Conservation (phyloP, 2,329 filamentous ascomycete species). For the Botrytis pseudocinerea region DNA sequence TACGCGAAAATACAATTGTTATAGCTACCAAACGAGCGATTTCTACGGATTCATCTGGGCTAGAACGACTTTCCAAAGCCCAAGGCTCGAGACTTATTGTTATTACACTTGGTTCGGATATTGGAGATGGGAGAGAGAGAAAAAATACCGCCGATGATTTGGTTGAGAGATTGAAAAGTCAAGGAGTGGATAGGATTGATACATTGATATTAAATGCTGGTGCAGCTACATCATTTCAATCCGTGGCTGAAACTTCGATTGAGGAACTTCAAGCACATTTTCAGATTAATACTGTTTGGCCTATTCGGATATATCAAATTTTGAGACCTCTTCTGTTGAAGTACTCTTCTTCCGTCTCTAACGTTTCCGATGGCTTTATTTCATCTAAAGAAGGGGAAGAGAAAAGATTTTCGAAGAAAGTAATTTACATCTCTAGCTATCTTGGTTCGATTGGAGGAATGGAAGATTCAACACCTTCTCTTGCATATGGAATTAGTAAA, state of each 20-base stretch:
- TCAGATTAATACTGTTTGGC: slow-evolving; percentile 48
- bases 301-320: slow-evolving; percentile 49
- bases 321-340: slow-evolving; percentile 43
- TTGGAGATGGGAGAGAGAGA: accelerated
- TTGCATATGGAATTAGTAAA: slow-evolving; percentile 50
- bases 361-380: too few relatives aligned
- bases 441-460: slow-evolving; percentile 34
- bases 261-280: slow-evolving; percentile 37
- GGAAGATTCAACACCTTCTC: slow-evolving; percentile 25
- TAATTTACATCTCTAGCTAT: slow-evolving; percentile 43
- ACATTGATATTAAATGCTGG: slow-evolving; percentile 55
- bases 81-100: background rate
- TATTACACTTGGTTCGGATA: background rate
- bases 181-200: slow-evolving; percentile 47
- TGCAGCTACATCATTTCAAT: slow-evolving; percentile 39
- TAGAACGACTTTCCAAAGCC: background rate
- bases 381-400: slow-evolving; percentile 21
- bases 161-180: background rate
- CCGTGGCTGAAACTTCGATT: too few relatives aligned
- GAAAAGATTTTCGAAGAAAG: slow-evolving; percentile 39
- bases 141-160: background rate
- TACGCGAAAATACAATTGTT: slow-evolving; percentile 43
- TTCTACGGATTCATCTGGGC: slow-evolving; percentile 23
- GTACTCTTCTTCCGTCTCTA: background rate
- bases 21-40: slow-evolving; percentile 45